Base-by-base conservation (phyloP, 805 yeast genomes). In the Yarrowia sp. region DNA sequence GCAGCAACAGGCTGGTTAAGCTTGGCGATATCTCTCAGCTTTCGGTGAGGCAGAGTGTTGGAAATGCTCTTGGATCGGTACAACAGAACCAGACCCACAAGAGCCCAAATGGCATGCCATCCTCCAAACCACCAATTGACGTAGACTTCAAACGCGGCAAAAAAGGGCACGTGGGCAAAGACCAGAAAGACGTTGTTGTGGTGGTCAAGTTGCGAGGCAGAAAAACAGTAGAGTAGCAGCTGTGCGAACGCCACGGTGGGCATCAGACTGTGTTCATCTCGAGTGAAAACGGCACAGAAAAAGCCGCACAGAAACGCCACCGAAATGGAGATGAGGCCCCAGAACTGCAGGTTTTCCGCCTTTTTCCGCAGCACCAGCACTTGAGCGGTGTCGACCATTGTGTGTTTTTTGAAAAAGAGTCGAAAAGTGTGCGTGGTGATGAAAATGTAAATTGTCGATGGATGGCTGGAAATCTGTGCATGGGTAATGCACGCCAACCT, bases 91-190 rank as follows among this genome's bases (percentile, higher is more conserved):
- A 54, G 36, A 3, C 61, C 61, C 1, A 54, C 46, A 7, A 10
- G 14, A 19, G 12, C 61, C 61, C 61, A 54, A 17, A 54, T 14
- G 8, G 28, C 12, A 17, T 54, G 61, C 61, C 61, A 54, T 17
- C 35, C 61, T 26, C 61, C 61, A 38, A 54, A 54, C 61, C 61
- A 54, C 61, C 61, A 54, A 46, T 54, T 54, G 35, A 54, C 61
- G 46, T 54, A 54, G 22, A 54, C 38, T 33, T 54, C 61, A 26
- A 54, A 54, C 7, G 11, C 33, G 26, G 22, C 30, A 11, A 54
- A 38, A 24, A 54, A 24, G 19, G 61, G 61, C 17, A 54, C 61
- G 26, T 54, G 61, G 2, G 46, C 61, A 17, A 54, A 54, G 4
- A 54, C 4, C 26, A 54, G 24, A n/a, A 54, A 54, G n/a, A 54